Conservation (phyloP, 371 early-diverging fungal species). For the Mortierella sp. region DNA sequence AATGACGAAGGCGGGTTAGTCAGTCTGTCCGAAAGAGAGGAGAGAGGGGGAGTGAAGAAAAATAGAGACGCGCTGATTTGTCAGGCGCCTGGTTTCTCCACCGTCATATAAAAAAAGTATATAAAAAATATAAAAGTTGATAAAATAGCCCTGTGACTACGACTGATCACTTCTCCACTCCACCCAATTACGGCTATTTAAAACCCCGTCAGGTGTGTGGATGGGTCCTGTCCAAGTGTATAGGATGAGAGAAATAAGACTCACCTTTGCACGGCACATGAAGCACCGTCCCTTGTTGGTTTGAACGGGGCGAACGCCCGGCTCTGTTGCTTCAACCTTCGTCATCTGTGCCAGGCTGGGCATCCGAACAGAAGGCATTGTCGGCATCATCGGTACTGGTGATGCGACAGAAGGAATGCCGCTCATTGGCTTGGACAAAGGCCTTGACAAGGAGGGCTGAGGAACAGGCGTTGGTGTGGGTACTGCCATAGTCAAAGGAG, state of each 20-base stretch:
- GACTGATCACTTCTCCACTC: too few species aligned
- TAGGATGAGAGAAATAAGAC: neutral
- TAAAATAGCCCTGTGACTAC: too few species aligned
- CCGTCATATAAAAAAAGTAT: too few species aligned
- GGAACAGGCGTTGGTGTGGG: conserved; percentile 22
- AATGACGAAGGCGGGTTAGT: neutral
- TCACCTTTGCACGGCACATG: conserved; percentile 76
- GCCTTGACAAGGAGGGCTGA: conserved; percentile 18
- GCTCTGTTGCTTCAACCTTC: conserved; percentile 16
- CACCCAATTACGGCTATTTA: neutral
- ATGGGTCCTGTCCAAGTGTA: neutral
- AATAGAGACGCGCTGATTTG: too few species aligned
- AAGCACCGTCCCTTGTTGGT: conserved; percentile 81
- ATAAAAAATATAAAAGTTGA: too few species aligned
- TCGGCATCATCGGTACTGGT: conserved; percentile 15
- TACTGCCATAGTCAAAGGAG: conserved; percentile 20
- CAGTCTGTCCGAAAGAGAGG: too few species aligned
- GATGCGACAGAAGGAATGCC: conserved; percentile 1
- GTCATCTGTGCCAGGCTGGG: neutral
- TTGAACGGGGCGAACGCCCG: conserved; percentile 60
- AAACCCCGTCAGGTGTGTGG: neutral
- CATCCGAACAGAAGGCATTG: conserved; percentile 7
- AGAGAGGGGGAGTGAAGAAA: too few species aligned
- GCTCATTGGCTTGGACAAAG: neutral
- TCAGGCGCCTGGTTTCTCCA: too few species aligned